Evolutionary conservation across 1,139 yeast genomes (phyloP).

Genomic region (Entelexis paramagnoliae): DNA sequence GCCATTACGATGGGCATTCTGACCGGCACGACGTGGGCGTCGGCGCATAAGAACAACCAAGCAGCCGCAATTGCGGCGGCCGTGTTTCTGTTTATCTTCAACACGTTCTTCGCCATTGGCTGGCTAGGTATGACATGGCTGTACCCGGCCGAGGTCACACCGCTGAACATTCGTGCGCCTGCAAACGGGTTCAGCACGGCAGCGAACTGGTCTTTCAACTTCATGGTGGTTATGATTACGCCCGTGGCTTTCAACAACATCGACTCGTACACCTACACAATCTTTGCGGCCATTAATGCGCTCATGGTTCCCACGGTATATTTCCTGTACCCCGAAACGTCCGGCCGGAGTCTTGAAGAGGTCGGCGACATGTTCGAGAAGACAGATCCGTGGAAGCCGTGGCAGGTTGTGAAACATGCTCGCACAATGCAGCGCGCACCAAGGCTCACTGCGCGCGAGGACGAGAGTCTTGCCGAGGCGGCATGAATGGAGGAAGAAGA

Average conservation of each 20-base stretch:
- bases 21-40: conserved; percentile 30
- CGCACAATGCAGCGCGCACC: conserved; percentile 14
- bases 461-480: background rate
- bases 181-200: conserved; percentile 38
- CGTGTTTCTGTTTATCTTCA: conserved; percentile 55
- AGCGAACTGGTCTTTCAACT: conserved; percentile 44
- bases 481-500: background rate
- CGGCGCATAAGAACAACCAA: conserved; percentile 28
- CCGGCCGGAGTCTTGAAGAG: conserved; percentile 36
- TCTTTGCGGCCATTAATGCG: conserved; percentile 36
- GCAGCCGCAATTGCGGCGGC: conserved; percentile 46
- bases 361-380: conserved; percentile 36
- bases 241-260: conserved; percentile 36
- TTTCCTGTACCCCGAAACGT: conserved; percentile 40
- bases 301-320: conserved; percentile 50
- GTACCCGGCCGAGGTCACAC: conserved; percentile 47
- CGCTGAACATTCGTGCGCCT: conserved; percentile 47
- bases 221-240: conserved; percentile 37
- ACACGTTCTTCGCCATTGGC: conserved; percentile 57
- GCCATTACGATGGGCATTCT: conserved; percentile 47
- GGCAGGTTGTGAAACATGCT: conserved; percentile 33
- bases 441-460: background rate
- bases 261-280: conserved; percentile 32
- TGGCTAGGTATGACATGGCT: conserved; percentile 49
- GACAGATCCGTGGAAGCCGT: conserved; percentile 33